Evolutionary conservation across 176 grass and related monocot genomes (phyloP).

Genomic region (Zea luxurians): DNA sequence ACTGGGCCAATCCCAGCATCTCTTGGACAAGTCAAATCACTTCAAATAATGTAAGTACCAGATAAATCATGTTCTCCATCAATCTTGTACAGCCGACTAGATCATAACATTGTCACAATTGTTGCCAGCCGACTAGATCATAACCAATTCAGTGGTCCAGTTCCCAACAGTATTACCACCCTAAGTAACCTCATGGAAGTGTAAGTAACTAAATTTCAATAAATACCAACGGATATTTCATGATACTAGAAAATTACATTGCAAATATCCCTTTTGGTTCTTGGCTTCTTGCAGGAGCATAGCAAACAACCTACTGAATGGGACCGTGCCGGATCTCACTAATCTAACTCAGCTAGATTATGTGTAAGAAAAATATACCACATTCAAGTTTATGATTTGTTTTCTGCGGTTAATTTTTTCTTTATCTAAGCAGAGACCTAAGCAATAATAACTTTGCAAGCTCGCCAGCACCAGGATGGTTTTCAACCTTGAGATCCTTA

Average conservation of each 20-base stretch:
- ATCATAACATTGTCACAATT: slow-evolving; percentile 19
- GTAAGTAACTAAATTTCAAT: slow-evolving; percentile 51
- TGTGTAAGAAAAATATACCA: slow-evolving; percentile 54
- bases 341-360: slow-evolving; percentile 42
- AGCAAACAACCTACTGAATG: slow-evolving; percentile 46
- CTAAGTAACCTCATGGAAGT: slow-evolving; percentile 55
- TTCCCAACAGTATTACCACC: slow-evolving; percentile 60
- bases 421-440: slow-evolving; percentile 47
- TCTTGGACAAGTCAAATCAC: slow-evolving; percentile 42
- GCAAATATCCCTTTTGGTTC: slow-evolving; percentile 4
- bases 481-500: slow-evolving; percentile 45
- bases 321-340: slow-evolving; percentile 57
- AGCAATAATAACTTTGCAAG: slow-evolving; percentile 57
- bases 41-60: slow-evolving; percentile 68
- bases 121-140: slow-evolving; percentile 64
- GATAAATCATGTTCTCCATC: background rate
- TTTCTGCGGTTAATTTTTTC: background rate
- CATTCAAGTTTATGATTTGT: slow-evolving; percentile 5
- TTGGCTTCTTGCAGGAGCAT: slow-evolving; percentile 51
- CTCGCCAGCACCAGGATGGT: slow-evolving; percentile 54
- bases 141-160: slow-evolving; percentile 51
- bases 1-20: slow-evolving; percentile 66
- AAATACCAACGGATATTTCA: slow-evolving; percentile 33
- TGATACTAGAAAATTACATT: slow-evolving; percentile 19
- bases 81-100: slow-evolving; percentile 7